These are phyloP conservation scores for Ophiocordyceps camponoti-leonardi DNA, from an alignment of 2,329 filamentous ascomycete species.

Conservation along the genomic window DNA sequence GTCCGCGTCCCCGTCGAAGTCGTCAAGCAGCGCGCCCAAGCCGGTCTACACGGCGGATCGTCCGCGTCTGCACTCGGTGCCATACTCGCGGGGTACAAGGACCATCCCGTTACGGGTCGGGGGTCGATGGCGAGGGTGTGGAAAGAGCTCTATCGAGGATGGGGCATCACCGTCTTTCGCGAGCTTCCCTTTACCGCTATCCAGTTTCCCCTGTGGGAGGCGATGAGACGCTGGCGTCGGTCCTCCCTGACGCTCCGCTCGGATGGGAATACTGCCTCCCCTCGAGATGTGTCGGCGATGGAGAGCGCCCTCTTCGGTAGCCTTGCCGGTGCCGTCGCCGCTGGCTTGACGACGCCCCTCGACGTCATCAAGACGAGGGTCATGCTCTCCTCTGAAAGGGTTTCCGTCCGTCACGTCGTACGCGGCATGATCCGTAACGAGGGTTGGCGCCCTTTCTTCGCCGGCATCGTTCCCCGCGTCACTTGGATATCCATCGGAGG, in stretches of 20 bases:
- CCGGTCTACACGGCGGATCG: constrained; percentile 58
- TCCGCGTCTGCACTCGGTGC: constrained; percentile 49
- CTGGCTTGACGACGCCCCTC: constrained; percentile 76
- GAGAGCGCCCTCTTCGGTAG: constrained; percentile 81
- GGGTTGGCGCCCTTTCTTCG: constrained; percentile 54
- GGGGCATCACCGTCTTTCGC: constrained; percentile 79
- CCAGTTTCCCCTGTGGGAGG: constrained; percentile 95
- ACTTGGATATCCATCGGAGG: constrained; percentile 93
- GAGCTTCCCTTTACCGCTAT: constrained; percentile 96
- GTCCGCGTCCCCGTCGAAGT: constrained; percentile 92
- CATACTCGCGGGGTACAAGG: constrained; percentile 41
- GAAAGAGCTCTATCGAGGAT: constrained; percentile 79
- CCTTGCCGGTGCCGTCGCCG: constrained; percentile 67
- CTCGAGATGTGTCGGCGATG: constrained; percentile 44
- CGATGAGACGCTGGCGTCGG: constrained; percentile 51
- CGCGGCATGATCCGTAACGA: constrained; percentile 44
- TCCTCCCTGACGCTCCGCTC: constrained; percentile 4
- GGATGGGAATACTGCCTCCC: no score
- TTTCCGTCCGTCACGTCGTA: constrained; percentile 41
- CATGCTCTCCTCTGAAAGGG: constrained; percentile 66
- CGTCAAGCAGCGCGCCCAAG: constrained; percentile 91
- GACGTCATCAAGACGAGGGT: constrained; percentile 95
- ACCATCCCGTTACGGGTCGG: no score
- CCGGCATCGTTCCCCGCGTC: constrained; percentile 63
- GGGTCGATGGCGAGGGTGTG: no score